Conservation (phyloP, 1,284 basidiomycete species). For the Cutaneotrichosporon arboriforme region DNA sequence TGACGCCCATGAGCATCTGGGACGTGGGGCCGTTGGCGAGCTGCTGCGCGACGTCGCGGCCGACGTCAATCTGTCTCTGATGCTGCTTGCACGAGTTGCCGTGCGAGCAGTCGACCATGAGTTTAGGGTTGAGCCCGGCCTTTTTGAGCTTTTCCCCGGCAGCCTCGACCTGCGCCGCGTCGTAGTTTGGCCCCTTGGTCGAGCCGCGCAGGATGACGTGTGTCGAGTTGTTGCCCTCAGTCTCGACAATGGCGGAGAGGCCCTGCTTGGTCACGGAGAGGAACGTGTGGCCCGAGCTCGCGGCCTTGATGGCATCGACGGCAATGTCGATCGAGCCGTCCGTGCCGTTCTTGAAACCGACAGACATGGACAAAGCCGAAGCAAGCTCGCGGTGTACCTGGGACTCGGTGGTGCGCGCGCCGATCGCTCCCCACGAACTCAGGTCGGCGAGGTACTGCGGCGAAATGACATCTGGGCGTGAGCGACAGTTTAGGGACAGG, state of each 20-base stretch:
- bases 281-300: constrained; percentile 81
- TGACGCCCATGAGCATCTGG: constrained; percentile 83
- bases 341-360: constrained; percentile 57
- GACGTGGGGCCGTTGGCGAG: constrained; percentile 65
- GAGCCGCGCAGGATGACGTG: constrained; percentile 85
- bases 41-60: constrained; percentile 57
- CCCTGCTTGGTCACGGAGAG: constrained; percentile 89
- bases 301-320: constrained; percentile 85
- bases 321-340: constrained; percentile 70
- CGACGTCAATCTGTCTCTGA: constrained; percentile 55
- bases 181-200: constrained; percentile 77
- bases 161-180: constrained; percentile 68
- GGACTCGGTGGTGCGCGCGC: constrained; percentile 90
- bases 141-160: constrained; percentile 71
- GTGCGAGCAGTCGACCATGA: constrained; percentile 95
- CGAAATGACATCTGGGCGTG: constrained; percentile 64
- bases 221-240: constrained; percentile 52
- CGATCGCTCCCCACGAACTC: constrained; percentile 95
- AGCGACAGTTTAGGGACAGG: neutral
- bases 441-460: constrained; percentile 63
- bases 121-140: constrained; percentile 68
- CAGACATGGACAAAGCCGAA: constrained; percentile 82
- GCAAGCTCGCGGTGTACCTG: constrained; percentile 91
- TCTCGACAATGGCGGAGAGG: constrained; percentile 84
- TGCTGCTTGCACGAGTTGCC: constrained; percentile 60